phyloP scores from a whole-genome alignment of 192 early-diverging fungal genomes.

The Umbelopsis vinacea region DNA sequence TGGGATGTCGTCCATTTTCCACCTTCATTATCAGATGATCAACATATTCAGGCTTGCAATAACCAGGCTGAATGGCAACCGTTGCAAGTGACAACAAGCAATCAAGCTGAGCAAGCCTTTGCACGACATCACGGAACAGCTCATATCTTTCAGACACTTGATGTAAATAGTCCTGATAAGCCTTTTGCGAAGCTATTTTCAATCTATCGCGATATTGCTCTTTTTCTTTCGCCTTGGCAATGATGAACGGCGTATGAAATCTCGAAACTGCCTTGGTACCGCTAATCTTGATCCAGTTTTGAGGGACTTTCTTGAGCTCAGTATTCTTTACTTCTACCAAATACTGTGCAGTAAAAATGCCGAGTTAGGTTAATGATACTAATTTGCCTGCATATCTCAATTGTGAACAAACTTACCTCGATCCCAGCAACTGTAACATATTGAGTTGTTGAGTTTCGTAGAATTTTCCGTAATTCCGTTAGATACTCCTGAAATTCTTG shows the following conservation, averaged over 20 bases:
- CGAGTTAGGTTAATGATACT: neutral
- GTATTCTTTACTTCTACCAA: slow-evolving; percentile 72
- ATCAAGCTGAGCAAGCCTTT: slow-evolving; percentile 62
- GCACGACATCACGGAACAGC: slow-evolving; percentile 59
- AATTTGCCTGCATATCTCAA: neutral
- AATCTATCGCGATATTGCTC: slow-evolving; percentile 62
- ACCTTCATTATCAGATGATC: slow-evolving; percentile 54
- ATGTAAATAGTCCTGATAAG: slow-evolving; percentile 58
- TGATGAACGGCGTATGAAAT: slow-evolving; percentile 66
- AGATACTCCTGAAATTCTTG: slow-evolving; percentile 57
- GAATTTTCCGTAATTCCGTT: slow-evolving; percentile 46
- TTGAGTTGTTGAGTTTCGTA: slow-evolving; percentile 52
- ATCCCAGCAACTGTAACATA: slow-evolving; percentile 70
- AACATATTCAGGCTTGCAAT: slow-evolving; percentile 62
- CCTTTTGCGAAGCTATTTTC: slow-evolving; percentile 54
- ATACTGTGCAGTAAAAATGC: slow-evolving; percentile 44
- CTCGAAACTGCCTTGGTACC: slow-evolving; percentile 69
- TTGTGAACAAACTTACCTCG: slow-evolving; percentile 45
- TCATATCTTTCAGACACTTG: slow-evolving; percentile 63
- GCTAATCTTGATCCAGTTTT: slow-evolving; percentile 73
- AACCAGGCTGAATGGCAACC: slow-evolving; percentile 58
- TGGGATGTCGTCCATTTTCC: slow-evolving; percentile 69
- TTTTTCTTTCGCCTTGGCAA: slow-evolving; percentile 58
- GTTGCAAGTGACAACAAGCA: slow-evolving; percentile 66
- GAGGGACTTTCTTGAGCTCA: slow-evolving; percentile 61